A percentile compares a stretch with the other conserved stretches of the same genome.
phyloP scores from a whole-genome alignment of 768 basidiomycete genomes.

The Pisolithus albus region DNA sequence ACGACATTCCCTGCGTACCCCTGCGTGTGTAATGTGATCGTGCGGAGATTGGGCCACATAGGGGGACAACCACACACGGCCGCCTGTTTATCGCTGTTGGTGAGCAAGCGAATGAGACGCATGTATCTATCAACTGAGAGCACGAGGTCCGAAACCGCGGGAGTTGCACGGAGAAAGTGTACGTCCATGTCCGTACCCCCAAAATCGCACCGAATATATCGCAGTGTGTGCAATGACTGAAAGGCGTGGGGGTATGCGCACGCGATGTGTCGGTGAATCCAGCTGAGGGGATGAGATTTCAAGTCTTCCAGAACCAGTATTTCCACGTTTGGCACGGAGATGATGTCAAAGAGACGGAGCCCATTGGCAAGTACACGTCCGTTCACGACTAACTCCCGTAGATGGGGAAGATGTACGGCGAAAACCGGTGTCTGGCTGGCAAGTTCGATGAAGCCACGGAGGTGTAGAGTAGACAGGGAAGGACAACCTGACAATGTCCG shows the following conservation, averaged over 20 bases:
- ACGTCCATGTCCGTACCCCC: constrained; percentile 24
- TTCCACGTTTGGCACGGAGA: constrained; percentile 27
- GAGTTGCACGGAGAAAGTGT: constrained; percentile 26
- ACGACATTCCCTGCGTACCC: constrained; percentile 18
- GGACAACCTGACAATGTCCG: constrained; percentile 16
- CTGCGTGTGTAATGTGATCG: constrained; percentile 25
- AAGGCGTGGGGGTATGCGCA: constrained; percentile 22
- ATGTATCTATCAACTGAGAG: constrained; percentile 25
- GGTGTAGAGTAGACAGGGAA: constrained; percentile 17
- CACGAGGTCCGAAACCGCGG: constrained; percentile 26
- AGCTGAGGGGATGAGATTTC: constrained; percentile 18
- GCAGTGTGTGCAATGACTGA: constrained; percentile 22
- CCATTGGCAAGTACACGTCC: constrained; percentile 24
- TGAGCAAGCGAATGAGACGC: constrained; percentile 24
- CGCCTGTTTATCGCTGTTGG: constrained; percentile 30
- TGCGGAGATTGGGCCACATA: constrained; percentile 23
- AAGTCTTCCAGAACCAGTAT: constrained; percentile 27
- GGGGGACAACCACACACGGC: constrained; percentile 20
- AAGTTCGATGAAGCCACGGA: constrained; percentile 28
- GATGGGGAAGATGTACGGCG: constrained; percentile 17
- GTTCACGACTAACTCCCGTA: constrained; percentile 27
- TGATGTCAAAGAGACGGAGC: constrained; percentile 26
- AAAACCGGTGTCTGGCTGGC: constrained; percentile 11
- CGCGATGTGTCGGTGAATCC: constrained; percentile 24
- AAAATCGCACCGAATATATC: constrained; percentile 27